Percentiles rank a stretch among this genome's conserved stretches.
These are phyloP conservation scores for Ustilago trichophora DNA, from an alignment of 1,284 basidiomycete genomes.

Conservation along the genomic window DNA sequence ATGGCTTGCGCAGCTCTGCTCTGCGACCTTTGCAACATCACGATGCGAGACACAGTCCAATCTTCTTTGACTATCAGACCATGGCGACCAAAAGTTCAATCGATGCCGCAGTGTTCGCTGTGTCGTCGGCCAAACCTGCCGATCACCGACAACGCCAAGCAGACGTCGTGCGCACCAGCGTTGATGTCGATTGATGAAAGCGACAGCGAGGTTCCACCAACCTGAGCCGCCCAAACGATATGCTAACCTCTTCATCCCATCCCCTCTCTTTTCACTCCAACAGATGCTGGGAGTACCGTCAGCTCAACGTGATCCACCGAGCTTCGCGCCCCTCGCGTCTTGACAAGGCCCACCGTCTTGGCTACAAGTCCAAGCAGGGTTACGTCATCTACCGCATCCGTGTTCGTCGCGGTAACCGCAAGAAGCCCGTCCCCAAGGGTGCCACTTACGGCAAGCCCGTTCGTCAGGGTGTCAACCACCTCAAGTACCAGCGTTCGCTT, in stretches of 20 bases:
- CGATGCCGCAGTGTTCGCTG: no score
- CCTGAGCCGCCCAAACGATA: background rate
- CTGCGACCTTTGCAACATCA: no score
- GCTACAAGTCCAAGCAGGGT: slow-evolving; percentile 99
- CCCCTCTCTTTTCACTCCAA: background rate
- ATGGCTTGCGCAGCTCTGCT: no score
- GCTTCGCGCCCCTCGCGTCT: slow-evolving; percentile 97
- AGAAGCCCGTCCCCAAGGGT: slow-evolving; percentile 98
- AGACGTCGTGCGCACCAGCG: no score
- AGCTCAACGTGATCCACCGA: slow-evolving; percentile 97
- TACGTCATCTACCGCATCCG: slow-evolving; percentile 98
- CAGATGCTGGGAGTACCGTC: slow-evolving; percentile 91
- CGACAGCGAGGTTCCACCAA: background rate
- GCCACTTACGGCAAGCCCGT: slow-evolving; percentile 98
- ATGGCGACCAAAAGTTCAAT: no score
- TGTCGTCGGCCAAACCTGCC: no score
- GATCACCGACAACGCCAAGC: background rate
- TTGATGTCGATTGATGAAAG: no score
- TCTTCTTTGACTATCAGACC: no score
- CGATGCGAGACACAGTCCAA: no score
- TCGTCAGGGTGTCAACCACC: slow-evolving; percentile 98
- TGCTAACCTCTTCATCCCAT: background rate
- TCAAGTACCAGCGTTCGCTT: slow-evolving; percentile 96
- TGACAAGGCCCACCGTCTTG: slow-evolving; percentile 97
- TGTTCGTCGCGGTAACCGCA: slow-evolving; percentile 97